Evolutionary conservation across 106 monocot genomes (phyloP).

Genomic region (Dioscorea dumetorum): DNA sequence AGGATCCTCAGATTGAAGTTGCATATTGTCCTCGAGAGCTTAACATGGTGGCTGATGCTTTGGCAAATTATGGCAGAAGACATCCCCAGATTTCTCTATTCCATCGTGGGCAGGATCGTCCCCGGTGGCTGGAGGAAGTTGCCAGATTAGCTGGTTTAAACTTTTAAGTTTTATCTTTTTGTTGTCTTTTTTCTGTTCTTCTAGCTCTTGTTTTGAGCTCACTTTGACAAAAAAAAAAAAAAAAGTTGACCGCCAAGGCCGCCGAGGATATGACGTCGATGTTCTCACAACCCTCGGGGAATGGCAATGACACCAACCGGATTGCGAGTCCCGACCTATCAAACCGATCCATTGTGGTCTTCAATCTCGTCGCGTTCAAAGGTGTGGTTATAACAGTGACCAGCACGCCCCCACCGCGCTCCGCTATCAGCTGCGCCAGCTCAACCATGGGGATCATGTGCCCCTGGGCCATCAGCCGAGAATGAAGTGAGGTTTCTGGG

Average conservation of each 20-base stretch:
- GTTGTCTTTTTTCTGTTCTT: no score
- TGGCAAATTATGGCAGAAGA: no score
- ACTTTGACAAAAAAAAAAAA: no score
- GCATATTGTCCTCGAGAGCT: no score
- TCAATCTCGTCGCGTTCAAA: slow-evolving; percentile 24
- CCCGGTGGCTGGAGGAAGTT: no score
- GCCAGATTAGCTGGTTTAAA: no score
- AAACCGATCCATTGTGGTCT: slow-evolving; percentile 15
- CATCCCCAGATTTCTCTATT: no score
- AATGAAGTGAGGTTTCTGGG: slow-evolving; percentile 26
- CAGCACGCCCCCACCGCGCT: slow-evolving; percentile 39
- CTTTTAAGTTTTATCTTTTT: no score
- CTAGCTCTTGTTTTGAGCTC: no score
- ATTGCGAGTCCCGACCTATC: slow-evolving; percentile 11
- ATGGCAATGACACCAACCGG: slow-evolving; percentile 26
- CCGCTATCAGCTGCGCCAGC: slow-evolving; percentile 37
- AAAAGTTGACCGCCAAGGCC: slow-evolving; percentile 2
- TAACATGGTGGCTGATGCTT: no score
- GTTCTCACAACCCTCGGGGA: slow-evolving; percentile 50
- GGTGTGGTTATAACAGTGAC: slow-evolving; percentile 54
- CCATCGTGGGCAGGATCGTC: no score
- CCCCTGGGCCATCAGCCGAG: slow-evolving; percentile 47
- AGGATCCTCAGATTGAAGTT: no score
- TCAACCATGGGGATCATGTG: slow-evolving; percentile 67
- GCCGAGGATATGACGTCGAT: slow-evolving; percentile 5